Evolutionary conservation across 805 yeast species (phyloP).

Genomic region (Candida khao-thaluensis): DNA sequence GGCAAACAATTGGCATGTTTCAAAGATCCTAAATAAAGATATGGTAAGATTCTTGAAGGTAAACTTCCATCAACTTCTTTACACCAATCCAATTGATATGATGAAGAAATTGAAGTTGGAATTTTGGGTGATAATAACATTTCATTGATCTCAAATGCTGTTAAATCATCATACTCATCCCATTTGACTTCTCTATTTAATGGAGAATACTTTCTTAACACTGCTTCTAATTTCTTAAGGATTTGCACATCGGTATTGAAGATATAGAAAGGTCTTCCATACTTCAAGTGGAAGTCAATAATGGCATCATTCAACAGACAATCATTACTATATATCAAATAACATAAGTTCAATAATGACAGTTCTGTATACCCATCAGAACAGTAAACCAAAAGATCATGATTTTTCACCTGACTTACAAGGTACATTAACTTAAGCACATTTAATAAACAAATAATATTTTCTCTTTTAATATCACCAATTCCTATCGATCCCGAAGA

Average conservation of each 20-base stretch:
- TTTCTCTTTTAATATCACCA: slow-evolving; percentile 65
- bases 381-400: slow-evolving; percentile 64
- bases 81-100: slow-evolving; percentile 29
- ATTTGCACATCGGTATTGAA: slow-evolving; percentile 74
- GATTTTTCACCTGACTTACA: slow-evolving; percentile 26
- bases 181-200: slow-evolving; percentile 21
- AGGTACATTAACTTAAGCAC: slow-evolving; percentile 65
- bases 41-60: slow-evolving; percentile 82
- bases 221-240: slow-evolving; percentile 60
- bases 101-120: background rate
- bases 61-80: slow-evolving; percentile 59
- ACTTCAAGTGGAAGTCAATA: slow-evolving; percentile 56
- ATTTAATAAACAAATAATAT: slow-evolving; percentile 62
- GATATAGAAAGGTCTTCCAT: slow-evolving; percentile 79
- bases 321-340: slow-evolving; percentile 66
- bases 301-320: slow-evolving; percentile 63
- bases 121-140: slow-evolving; percentile 21
- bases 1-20: slow-evolving; percentile 75
- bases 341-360: slow-evolving; percentile 70
- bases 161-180: slow-evolving; percentile 30
- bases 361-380: slow-evolving; percentile 93
- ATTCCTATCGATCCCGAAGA: slow-evolving; percentile 81
- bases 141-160: slow-evolving; percentile 34
- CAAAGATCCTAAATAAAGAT: slow-evolving; percentile 81
- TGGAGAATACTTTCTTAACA: slow-evolving; percentile 64